Base-by-base conservation (phyloP, 495 filamentous ascomycete species). In the Trichocladium antarcticum region DNA sequence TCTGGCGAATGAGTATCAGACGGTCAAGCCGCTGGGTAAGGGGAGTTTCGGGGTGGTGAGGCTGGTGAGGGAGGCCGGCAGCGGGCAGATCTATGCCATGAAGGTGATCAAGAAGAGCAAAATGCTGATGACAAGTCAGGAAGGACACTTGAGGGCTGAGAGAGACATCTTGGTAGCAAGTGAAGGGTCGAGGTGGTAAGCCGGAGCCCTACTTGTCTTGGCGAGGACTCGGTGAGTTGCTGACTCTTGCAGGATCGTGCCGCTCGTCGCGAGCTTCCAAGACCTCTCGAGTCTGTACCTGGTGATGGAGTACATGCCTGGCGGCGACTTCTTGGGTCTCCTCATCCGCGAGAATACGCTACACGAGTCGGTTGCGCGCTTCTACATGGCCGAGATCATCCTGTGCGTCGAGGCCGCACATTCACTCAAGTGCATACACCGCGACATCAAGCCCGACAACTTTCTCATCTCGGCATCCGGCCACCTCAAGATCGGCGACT, bases 241-340 rank as follows among this genome's bases (percentile, higher is more conserved):
- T 60, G 14, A 58, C 42, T 3, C 10, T 10, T 5, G 40, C 32
- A 77, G 74, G 75, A 80, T 95, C 37, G 85, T 97, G 20, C 84
- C 88, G 14, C 74, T 97, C 31, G 77, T 95, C 49, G 76, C 85
- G 41, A 90, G 85, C 56, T 95, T 97, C 57, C 87, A 97, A 61
- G 90, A 97, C 63, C 69, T 73, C 29, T 74, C 75, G 15, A 84
- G 87, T 57, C 70, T 97, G 21, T 95, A 95, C 58, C 78, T 97
- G 10, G 83, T 94, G 47, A 95, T 95, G 88, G 89, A 97, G 49
- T 97, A 94, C 59, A 93, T 94, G 86, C 81, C 93, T 6, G 90
- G 90, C 14, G 90, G 90, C 2, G 90, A 97, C 60, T 95, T 97
- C 54, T 73, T 97, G 3, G 84, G 85, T 1, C 68, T 94, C 6